Conservation (phyloP, 257 asterid genomes). For the Solanum sitiens region DNA sequence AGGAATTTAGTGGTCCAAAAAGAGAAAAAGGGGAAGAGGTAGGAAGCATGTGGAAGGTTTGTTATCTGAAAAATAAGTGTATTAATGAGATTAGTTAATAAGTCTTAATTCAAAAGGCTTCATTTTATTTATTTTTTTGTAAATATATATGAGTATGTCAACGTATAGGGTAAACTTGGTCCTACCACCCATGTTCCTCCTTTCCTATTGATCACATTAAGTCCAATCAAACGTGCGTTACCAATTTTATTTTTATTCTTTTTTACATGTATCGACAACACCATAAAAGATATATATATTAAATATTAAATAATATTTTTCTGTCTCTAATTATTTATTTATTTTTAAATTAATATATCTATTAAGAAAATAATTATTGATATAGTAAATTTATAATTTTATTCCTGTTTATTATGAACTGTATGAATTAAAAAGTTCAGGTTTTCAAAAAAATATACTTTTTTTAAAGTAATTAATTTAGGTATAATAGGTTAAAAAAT, state of each 20-base stretch:
- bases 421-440: too few relatives aligned
- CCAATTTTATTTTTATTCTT: not conserved
- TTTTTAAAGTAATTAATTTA: too few relatives aligned
- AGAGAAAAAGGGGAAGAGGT: not conserved
- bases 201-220: conserved; percentile 11
- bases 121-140: not conserved
- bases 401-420: too few relatives aligned
- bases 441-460: too few relatives aligned
- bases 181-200: conserved; percentile 53
- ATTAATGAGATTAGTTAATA: conserved; percentile 46
- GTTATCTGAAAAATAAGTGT: conserved; percentile 15
- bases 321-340: too few relatives aligned
- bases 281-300: not conserved
- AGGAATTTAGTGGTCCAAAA: conserved; percentile 32
- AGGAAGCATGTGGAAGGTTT: conserved; percentile 35
- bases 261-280: not conserved
- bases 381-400: too few relatives aligned
- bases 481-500: too few relatives aligned
- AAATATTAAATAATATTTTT: not conserved
- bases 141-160: conserved; percentile 6
- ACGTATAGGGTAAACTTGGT: conserved; percentile 15
- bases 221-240: conserved; percentile 25
- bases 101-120: conserved; percentile 18
- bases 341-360: too few relatives aligned
- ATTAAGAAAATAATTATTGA: too few relatives aligned